These are phyloP conservation scores for Sporisorium exsertum DNA, from an alignment of 1,284 basidiomycete genomes.

Conservation along the genomic window DNA sequence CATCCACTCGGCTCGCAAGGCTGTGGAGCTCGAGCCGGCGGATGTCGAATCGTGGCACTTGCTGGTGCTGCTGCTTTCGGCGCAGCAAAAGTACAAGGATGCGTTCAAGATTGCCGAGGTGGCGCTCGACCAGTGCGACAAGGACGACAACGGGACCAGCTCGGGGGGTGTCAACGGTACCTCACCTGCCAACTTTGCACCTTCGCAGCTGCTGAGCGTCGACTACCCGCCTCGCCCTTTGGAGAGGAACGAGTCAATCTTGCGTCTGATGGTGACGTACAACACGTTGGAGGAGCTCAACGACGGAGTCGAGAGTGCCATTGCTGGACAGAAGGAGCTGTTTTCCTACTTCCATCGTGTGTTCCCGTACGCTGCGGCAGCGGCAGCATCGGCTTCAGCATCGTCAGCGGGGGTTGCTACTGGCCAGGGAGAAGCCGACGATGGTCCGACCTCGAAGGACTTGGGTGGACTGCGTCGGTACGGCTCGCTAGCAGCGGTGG, in stretches of 20 bases:
- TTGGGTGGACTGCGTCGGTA: slow-evolving; percentile 30
- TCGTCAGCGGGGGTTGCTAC: slow-evolving; percentile 17
- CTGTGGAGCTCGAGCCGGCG: slow-evolving; percentile 78
- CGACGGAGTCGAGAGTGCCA: slow-evolving; percentile 86
- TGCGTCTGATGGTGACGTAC: slow-evolving; percentile 89
- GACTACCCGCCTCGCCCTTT: slow-evolving; percentile 74
- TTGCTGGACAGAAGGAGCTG: slow-evolving; percentile 83
- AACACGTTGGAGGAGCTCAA: slow-evolving; percentile 84
- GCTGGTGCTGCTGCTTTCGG: slow-evolving; percentile 83
- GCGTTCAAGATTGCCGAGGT: slow-evolving; percentile 83
- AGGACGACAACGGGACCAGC: slow-evolving; percentile 69
- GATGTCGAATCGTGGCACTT: slow-evolving; percentile 91
- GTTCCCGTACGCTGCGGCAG: slow-evolving; percentile 48
- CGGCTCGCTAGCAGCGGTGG: slow-evolving; percentile 36
- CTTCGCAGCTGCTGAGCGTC: slow-evolving; percentile 71
- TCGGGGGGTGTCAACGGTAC: slow-evolving; percentile 66
- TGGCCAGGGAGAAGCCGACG: slow-evolving; percentile 2
- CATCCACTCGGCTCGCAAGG: slow-evolving; percentile 77
- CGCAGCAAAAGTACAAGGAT: slow-evolving; percentile 82
- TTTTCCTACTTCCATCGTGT: slow-evolving; percentile 79
- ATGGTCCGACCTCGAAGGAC: slow-evolving; percentile 23
- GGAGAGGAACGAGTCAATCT: slow-evolving; percentile 80
- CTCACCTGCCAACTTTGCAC: slow-evolving; percentile 39
- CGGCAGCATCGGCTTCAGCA: slow-evolving; percentile 38
- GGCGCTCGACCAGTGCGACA: slow-evolving; percentile 69